A percentile compares a stretch with the other conserved stretches of the same genome.
phyloP scores from a whole-genome alignment of 768 basidiomycete species.

The Tephrocybe sp. region DNA sequence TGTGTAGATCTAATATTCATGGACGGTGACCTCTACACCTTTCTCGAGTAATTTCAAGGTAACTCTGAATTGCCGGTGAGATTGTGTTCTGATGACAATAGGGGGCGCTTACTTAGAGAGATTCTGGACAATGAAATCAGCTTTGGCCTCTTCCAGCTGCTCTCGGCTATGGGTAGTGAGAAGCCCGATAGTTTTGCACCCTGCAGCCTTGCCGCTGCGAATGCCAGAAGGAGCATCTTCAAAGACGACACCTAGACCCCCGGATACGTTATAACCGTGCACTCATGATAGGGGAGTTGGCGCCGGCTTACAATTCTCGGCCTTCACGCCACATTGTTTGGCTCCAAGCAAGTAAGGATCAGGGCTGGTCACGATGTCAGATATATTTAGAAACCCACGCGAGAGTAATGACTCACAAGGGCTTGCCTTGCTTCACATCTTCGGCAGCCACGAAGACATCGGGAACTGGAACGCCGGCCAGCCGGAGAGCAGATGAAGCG shows the following conservation, averaged over 20 bases:
- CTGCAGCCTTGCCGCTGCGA: slow-evolving; percentile 75
- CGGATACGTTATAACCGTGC: slow-evolving; percentile 6
- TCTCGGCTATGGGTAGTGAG: slow-evolving; percentile 77
- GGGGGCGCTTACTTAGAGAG: slow-evolving; percentile 56
- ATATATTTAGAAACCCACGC: neutral
- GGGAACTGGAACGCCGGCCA: slow-evolving; percentile 66
- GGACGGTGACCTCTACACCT: slow-evolving; percentile 48
- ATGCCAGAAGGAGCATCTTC: slow-evolving; percentile 92
- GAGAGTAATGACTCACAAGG: slow-evolving; percentile 42
- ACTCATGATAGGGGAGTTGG: neutral
- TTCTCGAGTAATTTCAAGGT: slow-evolving; percentile 31
- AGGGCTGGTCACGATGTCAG: slow-evolving; percentile 44
- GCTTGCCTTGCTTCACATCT: slow-evolving; percentile 82
- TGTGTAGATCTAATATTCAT: slow-evolving; percentile 23
- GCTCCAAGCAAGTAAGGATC: slow-evolving; percentile 93
- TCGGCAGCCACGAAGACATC: slow-evolving; percentile 82
- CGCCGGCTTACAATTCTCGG: slow-evolving; percentile 54
- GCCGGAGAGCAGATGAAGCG: slow-evolving; percentile 67
- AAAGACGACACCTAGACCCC: slow-evolving; percentile 70
- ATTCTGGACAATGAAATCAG: slow-evolving; percentile 72
- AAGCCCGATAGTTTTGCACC: slow-evolving; percentile 81
- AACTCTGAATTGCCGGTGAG: slow-evolving; percentile 24
- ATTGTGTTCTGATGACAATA: neutral
- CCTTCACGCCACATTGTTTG: slow-evolving; percentile 60
- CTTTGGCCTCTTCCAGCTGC: slow-evolving; percentile 60